Evolutionary conservation across 2,329 filamentous ascomycete species (phyloP).

Genomic region (Akanthomyces dipterigenus): DNA sequence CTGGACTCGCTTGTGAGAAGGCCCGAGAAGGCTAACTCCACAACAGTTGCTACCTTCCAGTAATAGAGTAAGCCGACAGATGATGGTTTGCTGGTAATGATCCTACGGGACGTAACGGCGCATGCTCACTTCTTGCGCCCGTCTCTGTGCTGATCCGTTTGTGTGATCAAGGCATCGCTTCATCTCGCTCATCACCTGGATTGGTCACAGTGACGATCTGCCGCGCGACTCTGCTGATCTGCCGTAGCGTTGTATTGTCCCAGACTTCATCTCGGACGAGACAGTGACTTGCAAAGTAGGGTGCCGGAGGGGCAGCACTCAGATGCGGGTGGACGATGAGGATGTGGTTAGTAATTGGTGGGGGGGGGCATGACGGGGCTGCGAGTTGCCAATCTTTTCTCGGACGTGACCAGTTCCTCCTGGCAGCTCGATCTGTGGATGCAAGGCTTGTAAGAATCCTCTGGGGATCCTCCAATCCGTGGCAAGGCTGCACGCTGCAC

Average conservation of each 20-base stretch:
- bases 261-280: neutral
- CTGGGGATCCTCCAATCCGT: neutral
- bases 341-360: neutral
- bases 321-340: neutral
- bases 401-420: neutral
- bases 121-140: neutral
- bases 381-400: neutral
- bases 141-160: neutral
- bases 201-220: neutral
- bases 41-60: constrained; percentile 7
- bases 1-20: neutral
- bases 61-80: constrained; percentile 4
- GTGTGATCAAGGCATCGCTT: neutral
- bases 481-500: too few relatives aligned
- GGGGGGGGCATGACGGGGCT: too few relatives aligned
- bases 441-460: neutral
- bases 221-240: neutral
- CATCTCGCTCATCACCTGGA: neutral
- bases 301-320: neutral
- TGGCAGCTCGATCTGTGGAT: neutral
- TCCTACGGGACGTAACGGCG: neutral
- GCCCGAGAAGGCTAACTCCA: constrained; percentile 1
- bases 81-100: neutral
- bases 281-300: neutral
- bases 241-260: neutral